phyloP scores from a whole-genome alignment of 2,329 filamentous ascomycete genomes.

The Lanzia echinophila region DNA sequence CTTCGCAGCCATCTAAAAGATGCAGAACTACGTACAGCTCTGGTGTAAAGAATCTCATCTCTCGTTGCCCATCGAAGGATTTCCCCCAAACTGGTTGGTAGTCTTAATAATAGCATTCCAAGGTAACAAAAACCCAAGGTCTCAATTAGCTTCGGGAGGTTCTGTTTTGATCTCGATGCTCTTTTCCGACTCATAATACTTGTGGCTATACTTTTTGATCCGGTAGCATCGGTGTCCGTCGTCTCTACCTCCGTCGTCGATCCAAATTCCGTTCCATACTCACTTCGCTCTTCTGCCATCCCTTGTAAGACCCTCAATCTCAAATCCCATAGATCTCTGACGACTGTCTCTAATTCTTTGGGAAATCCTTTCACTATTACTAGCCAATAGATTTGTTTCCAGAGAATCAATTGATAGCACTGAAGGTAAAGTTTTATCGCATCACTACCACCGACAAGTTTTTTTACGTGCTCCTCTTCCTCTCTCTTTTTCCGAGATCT shows the following conservation, averaged over 20 bases:
- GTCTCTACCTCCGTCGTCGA: constrained; percentile 32
- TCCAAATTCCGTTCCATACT: constrained; percentile 32
- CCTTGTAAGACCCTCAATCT: constrained; percentile 34
- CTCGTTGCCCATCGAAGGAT: constrained; percentile 60
- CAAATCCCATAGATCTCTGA: constrained; percentile 80
- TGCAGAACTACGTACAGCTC: constrained; percentile 45
- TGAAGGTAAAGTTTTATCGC: constrained; percentile 77
- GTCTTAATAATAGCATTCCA: constrained; percentile 64
- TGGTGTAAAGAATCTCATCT: constrained; percentile 65
- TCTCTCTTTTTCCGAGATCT: constrained; percentile 51
- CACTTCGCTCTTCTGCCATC: constrained; percentile 30
- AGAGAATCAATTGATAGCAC: constrained; percentile 74
- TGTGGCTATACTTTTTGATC: constrained; percentile 38
- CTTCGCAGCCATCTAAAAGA: neutral
- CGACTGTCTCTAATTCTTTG: constrained; percentile 67
- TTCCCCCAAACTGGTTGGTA: constrained; percentile 71
- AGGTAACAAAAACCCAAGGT: constrained; percentile 75
- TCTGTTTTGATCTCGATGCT: constrained; percentile 15
- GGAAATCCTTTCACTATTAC: constrained; percentile 60
- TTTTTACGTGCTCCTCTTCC: constrained; percentile 50
- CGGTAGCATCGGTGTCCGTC: constrained; percentile 27
- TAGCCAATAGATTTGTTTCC: constrained; percentile 73
- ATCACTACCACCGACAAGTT: constrained; percentile 56
- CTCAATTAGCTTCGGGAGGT: constrained; percentile 63
- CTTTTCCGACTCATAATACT: constrained; percentile 37